Conservation (phyloP, 2,329 filamentous ascomycete species). For the Cyphellophora europaea region DNA sequence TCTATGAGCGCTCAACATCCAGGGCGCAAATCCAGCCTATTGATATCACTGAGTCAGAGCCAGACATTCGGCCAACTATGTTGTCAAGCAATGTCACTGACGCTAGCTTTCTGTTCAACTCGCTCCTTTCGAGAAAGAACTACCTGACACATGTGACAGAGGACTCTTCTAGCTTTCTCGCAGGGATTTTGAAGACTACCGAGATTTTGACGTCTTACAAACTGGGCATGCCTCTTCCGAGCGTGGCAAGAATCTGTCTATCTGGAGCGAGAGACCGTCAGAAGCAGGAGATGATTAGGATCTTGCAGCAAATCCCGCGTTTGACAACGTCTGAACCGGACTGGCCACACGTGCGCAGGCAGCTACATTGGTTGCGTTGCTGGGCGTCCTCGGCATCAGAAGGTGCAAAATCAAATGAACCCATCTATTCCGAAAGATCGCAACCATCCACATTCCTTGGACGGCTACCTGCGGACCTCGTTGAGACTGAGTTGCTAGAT, state of each 20-base stretch:
- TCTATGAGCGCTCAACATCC: conserved; percentile 38
- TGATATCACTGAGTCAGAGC: conserved; percentile 6
- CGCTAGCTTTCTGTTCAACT: conserved; percentile 31
- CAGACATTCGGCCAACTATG: conserved; percentile 12
- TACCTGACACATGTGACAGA: conserved; percentile 30
- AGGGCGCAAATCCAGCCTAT: conserved; percentile 33
- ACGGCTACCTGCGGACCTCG: conserved; percentile 20
- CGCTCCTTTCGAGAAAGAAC: conserved; percentile 29
- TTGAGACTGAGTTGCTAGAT: conserved; percentile 48
- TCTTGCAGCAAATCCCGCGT: conserved; percentile 39
- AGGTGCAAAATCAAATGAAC: conserved; percentile 17
- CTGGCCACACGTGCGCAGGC: conserved; percentile 40
- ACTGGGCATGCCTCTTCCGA: conserved; percentile 26
- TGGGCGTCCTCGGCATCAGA: conserved; percentile 36
- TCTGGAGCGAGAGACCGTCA: conserved; percentile 45
- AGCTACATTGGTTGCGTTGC: conserved; percentile 51
- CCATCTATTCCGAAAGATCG: no score
- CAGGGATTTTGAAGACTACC: conserved; percentile 31
- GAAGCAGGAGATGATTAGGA: conserved; percentile 40
- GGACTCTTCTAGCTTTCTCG: conserved; percentile 30
- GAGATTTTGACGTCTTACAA: conserved; percentile 30
- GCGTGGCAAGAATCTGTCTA: conserved; percentile 41
- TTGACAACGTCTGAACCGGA: conserved; percentile 35
- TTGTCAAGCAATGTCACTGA: conserved; percentile 28
- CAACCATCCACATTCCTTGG: conserved; percentile 7